phyloP scores from a whole-genome alignment of 495 filamentous ascomycete genomes.

The Aspergillus coremiiformis region DNA sequence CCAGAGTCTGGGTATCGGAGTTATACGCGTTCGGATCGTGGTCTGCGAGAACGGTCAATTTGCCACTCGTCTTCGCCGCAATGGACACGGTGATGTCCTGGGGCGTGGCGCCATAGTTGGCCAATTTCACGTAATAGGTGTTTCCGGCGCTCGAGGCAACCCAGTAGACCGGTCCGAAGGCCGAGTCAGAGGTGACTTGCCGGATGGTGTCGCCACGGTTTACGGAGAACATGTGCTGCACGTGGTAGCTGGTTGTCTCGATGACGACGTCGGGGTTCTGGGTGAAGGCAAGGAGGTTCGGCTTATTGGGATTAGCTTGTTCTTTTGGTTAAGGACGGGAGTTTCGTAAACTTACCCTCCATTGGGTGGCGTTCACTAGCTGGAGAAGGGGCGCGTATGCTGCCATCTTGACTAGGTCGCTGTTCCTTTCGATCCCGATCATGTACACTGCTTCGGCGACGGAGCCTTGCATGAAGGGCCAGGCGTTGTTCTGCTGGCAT shows the following conservation, averaged over 20 bases:
- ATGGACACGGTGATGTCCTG: constrained; percentile 24
- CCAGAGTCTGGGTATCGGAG: constrained; percentile 12
- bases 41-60: constrained; percentile 31
- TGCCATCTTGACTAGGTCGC: constrained; percentile 43
- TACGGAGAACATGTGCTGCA: constrained; percentile 38
- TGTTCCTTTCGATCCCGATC: constrained; percentile 55
- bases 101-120: constrained; percentile 13
- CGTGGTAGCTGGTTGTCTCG: constrained; percentile 17
- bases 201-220: constrained; percentile 45
- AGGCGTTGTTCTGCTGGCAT: constrained; percentile 34
- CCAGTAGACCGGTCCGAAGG: constrained; percentile 48
- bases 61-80: constrained; percentile 20
- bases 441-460: constrained; percentile 56
- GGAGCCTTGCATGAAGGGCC: constrained; percentile 45
- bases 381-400: constrained; percentile 38
- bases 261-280: constrained; percentile 32
- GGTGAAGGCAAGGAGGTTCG: constrained; percentile 24
- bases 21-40: constrained; percentile 33
- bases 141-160: constrained; percentile 37
- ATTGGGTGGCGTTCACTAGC: constrained; percentile 29
- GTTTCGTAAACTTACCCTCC: constrained; percentile 14
- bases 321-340: neutral
- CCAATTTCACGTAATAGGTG: constrained; percentile 21
- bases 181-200: constrained; percentile 27
- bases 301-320: constrained; percentile 7